Conservation (phyloP, 225 moss, liverwort and hornwort species). For the Bryum argenteum region DNA sequence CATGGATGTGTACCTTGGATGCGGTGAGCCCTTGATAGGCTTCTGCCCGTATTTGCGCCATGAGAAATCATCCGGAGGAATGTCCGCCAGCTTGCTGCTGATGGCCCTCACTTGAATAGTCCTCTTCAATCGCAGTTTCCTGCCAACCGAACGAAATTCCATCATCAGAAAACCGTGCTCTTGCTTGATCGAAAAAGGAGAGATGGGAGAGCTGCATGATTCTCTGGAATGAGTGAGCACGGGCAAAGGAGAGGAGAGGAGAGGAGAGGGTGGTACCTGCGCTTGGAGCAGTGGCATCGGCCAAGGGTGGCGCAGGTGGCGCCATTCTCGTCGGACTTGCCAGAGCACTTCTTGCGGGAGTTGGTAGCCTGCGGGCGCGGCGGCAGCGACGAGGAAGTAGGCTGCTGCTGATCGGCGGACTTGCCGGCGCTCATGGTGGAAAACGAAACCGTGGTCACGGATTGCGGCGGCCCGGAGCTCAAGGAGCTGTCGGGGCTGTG, state of each 20-base stretch:
- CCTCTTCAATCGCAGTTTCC: conserved; percentile 77
- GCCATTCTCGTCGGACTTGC: conserved; percentile 81
- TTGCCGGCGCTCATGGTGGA: conserved; percentile 46
- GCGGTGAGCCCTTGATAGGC: conserved; percentile 97
- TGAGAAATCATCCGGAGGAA: conserved; percentile 90
- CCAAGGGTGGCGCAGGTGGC: conserved; percentile 78
- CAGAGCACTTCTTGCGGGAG: conserved; percentile 77
- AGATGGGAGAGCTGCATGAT: too few relatives aligned
- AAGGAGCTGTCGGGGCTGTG: conserved; percentile 58
- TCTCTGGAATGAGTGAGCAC: too few relatives aligned
- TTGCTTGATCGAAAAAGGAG: not conserved
- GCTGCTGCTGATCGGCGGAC: conserved; percentile 36
- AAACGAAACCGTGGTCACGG: conserved; percentile 52
- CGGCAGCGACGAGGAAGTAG: conserved; percentile 48
- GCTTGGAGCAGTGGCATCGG: conserved; percentile 94
- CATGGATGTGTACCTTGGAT: conserved; percentile 61
- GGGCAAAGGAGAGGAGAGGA: not conserved
- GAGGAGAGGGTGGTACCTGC: conserved; percentile 54
- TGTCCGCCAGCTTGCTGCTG: conserved; percentile 92
- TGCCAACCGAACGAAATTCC: conserved; percentile 18
- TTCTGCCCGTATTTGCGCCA: conserved; percentile 99
- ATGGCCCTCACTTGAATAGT: conserved; percentile 84
- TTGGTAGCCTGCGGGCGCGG: conserved; percentile 49
- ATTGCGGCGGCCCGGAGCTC: conserved; percentile 52
- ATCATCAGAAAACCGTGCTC: not conserved